Conservation (phyloP, 1,284 basidiomycete genomes). For the Fomitiporia mediterranea region DNA sequence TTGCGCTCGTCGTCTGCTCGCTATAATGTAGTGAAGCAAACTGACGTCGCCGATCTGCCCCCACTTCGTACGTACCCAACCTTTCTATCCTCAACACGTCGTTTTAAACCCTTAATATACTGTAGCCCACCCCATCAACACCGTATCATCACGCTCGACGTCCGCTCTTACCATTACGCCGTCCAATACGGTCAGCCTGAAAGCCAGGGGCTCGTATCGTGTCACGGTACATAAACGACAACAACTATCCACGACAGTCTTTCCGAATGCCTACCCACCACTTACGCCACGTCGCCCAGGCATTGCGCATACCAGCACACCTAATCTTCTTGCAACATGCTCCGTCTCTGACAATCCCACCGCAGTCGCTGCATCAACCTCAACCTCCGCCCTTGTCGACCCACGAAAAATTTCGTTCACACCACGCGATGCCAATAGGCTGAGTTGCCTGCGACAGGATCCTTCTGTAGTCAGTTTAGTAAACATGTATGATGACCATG, state of each 20-base stretch:
- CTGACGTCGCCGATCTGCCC: slow-evolving; percentile 52
- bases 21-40: slow-evolving; percentile 49
- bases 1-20: slow-evolving; percentile 68
- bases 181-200: slow-evolving; percentile 37
- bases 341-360: not conserved
- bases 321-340: slow-evolving; percentile 23
- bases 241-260: slow-evolving; percentile 57
- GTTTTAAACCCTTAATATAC: not conserved
- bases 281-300: slow-evolving; percentile 22
- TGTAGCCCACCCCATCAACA: slow-evolving; percentile 63
- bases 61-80: slow-evolving; percentile 55
- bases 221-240: slow-evolving; percentile 63
- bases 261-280: slow-evolving; percentile 52
- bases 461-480: slow-evolving; percentile 72
- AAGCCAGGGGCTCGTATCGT: slow-evolving; percentile 56
- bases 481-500: slow-evolving; percentile 66
- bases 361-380: slow-evolving; percentile 20
- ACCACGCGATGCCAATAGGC: slow-evolving; percentile 48
- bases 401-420: slow-evolving; percentile 33
- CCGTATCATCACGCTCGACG: slow-evolving; percentile 37
- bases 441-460: slow-evolving; percentile 60
- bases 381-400: slow-evolving; percentile 32
- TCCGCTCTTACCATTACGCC: slow-evolving; percentile 31
- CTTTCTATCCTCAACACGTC: not conserved
- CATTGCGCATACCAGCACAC: slow-evolving; percentile 22